These are phyloP conservation scores for Magnaporthales sp. DNA, from an alignment of 2,329 filamentous ascomycete species.

Conservation along the genomic window DNA sequence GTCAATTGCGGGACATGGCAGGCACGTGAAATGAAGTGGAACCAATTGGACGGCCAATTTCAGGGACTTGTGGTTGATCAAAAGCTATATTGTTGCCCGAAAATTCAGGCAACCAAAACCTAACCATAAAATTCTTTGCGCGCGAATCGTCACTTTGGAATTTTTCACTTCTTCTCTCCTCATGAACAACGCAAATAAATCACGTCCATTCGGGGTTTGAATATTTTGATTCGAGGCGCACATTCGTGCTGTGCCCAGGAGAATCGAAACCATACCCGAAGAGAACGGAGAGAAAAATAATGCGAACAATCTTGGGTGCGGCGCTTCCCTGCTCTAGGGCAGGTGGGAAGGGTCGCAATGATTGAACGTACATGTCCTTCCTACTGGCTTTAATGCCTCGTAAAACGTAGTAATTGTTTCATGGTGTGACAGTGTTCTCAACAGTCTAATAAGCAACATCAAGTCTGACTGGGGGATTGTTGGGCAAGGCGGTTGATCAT, in stretches of 20 bases:
- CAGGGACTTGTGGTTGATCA: background rate
- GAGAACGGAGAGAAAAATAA: slow-evolving; percentile 35
- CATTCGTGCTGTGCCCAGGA: slow-evolving; percentile 27
- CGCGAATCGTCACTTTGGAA: slow-evolving; percentile 8
- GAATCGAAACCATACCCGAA: slow-evolving; percentile 30
- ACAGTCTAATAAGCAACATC: background rate
- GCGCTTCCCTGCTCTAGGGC: slow-evolving; percentile 29
- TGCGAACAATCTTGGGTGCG: slow-evolving; percentile 44
- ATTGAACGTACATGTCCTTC: slow-evolving; percentile 35
- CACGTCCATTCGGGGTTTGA: slow-evolving; percentile 34
- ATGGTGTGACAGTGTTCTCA: background rate
- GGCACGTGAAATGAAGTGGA: background rate
- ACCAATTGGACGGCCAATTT: background rate
- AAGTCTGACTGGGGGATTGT: background rate
- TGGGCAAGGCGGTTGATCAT: background rate
- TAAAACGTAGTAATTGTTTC: background rate
- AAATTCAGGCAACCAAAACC: background rate
- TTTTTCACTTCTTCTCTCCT: slow-evolving; percentile 22
- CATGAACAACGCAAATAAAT: slow-evolving; percentile 38
- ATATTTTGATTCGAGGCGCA: slow-evolving; percentile 30
- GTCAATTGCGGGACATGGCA: background rate
- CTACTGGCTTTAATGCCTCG: background rate
- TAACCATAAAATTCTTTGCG: slow-evolving; percentile 6
- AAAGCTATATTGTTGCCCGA: background rate
- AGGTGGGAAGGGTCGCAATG: slow-evolving; percentile 39